Conservation (phyloP, 2,329 filamentous ascomycete species). For the Botrytis elliptica region DNA sequence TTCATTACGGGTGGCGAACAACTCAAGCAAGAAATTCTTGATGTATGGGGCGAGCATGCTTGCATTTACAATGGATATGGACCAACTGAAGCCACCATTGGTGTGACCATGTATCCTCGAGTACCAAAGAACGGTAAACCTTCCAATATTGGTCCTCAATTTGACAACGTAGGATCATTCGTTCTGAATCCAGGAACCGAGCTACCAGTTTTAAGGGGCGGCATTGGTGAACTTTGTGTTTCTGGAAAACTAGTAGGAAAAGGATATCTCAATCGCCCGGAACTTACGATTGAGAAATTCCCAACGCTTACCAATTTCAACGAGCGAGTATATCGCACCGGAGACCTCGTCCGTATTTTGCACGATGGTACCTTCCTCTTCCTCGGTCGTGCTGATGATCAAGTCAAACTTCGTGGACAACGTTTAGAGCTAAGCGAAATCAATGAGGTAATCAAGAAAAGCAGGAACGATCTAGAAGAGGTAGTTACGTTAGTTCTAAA, state of each 20-base stretch:
- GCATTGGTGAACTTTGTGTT: constrained; percentile 83
- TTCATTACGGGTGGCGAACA: constrained; percentile 93
- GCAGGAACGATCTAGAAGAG: constrained; percentile 59
- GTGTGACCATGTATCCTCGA: constrained; percentile 83
- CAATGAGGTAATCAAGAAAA: constrained; percentile 74
- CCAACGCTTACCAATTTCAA: constrained; percentile 57
- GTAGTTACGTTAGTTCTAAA: constrained; percentile 73
- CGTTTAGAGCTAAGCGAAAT: constrained; percentile 89
- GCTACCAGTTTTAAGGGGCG: constrained; percentile 71
- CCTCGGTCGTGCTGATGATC: constrained; percentile 82
- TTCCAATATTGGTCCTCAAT: constrained; percentile 84
- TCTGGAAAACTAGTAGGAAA: constrained; percentile 85
- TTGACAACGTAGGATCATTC: constrained; percentile 82
- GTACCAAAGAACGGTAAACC: constrained; percentile 76
- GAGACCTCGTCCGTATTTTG: constrained; percentile 80
- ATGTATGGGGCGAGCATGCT: constrained; percentile 74
- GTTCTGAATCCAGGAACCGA: constrained; percentile 71
- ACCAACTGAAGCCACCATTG: constrained; percentile 90
- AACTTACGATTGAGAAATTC: constrained; percentile 77
- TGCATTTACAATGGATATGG: constrained; percentile 94
- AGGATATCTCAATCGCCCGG: constrained; percentile 77
- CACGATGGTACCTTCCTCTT: constrained; percentile 84
- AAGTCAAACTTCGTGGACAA: constrained; percentile 88
- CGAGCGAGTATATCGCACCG: constrained; percentile 78
- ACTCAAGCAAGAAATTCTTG: constrained; percentile 83